Evolutionary conservation across 108 stramenopile species (phyloP).

Genomic region (Nitzschia putrida): DNA sequence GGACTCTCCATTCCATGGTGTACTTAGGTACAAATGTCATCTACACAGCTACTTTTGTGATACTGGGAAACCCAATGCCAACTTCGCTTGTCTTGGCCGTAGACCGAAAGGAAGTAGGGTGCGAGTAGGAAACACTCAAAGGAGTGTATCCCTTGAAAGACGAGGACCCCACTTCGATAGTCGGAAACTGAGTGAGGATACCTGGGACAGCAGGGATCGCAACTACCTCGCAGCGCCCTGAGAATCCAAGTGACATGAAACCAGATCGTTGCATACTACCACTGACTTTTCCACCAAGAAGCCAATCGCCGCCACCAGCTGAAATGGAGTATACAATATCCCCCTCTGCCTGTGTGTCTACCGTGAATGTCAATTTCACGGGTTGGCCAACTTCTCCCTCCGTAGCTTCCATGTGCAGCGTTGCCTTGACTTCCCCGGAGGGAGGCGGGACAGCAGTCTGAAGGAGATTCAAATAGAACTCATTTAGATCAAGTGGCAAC

Average conservation of each 20-base stretch:
- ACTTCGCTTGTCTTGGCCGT: conserved; percentile 12
- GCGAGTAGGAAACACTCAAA: conserved; percentile 2
- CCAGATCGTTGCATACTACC: conserved; percentile 48
- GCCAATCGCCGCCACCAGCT: conserved; percentile 60
- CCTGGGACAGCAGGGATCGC: conserved; percentile 66
- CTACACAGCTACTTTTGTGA: conserved; percentile 6
- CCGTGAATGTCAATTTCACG: conserved; percentile 53
- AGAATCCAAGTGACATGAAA: conserved; percentile 25
- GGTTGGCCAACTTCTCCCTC: conserved; percentile 69
- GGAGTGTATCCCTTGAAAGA: conserved; percentile 6
- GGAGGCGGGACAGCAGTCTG: conserved; percentile 10
- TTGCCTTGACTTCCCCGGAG: conserved; percentile 37
- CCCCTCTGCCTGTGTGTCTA: conserved; percentile 31
- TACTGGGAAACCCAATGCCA: conserved; percentile 24
- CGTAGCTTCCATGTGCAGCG: conserved; percentile 37
- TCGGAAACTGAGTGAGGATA: conserved; percentile 50
- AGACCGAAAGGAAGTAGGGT: conserved; percentile 23
- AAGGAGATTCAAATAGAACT: conserved; percentile 50
- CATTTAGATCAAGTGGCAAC: conserved; percentile 55
- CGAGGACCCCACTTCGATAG: background rate
- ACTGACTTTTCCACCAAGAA: conserved; percentile 66
- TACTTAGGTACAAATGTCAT: background rate
- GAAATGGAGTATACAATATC: conserved; percentile 49
- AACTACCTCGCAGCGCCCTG: conserved; percentile 48
- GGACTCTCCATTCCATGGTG: too few species aligned